phyloP scores from a whole-genome alignment of 176 grass and related monocot genomes.

The Leersia perrieri region DNA sequence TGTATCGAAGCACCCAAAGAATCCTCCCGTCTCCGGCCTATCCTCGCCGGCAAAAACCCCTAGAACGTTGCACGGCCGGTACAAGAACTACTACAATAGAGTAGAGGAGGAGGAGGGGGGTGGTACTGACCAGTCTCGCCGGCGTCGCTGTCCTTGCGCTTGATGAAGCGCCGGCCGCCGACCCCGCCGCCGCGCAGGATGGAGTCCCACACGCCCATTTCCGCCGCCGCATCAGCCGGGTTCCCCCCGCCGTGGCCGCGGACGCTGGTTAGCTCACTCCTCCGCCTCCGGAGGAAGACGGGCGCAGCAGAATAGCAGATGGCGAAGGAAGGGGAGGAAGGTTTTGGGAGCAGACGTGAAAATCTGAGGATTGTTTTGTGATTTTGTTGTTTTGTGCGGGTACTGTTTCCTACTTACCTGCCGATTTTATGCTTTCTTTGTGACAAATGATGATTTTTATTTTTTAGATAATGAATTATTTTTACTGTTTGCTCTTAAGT shows the following conservation, averaged over 20 bases:
- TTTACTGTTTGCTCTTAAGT: no score
- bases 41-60: background rate
- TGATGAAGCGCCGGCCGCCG: constrained; percentile 57
- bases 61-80: background rate
- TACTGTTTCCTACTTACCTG: background rate
- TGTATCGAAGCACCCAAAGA: background rate
- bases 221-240: constrained; percentile 46
- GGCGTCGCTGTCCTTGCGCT: constrained; percentile 82
- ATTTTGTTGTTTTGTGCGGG: background rate
- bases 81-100: constrained; percentile 19
- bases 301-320: no score
- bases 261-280: background rate
- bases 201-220: constrained; percentile 79
- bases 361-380: background rate
- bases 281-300: background rate
- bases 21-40: background rate
- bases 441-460: no score
- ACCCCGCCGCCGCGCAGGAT: constrained; percentile 52
- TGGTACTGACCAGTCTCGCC: constrained; percentile 59
- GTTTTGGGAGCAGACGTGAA: background rate
- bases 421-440: no score
- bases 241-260: constrained; percentile 6
- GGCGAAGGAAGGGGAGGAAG: no score
- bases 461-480: no score
- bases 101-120: background rate